A percentile compares a stretch with the other conserved stretches of the same genome.
These are phyloP conservation scores for Leccinellum luteum DNA, from an alignment of 768 basidiomycete genomes.

Conservation along the genomic window DNA sequence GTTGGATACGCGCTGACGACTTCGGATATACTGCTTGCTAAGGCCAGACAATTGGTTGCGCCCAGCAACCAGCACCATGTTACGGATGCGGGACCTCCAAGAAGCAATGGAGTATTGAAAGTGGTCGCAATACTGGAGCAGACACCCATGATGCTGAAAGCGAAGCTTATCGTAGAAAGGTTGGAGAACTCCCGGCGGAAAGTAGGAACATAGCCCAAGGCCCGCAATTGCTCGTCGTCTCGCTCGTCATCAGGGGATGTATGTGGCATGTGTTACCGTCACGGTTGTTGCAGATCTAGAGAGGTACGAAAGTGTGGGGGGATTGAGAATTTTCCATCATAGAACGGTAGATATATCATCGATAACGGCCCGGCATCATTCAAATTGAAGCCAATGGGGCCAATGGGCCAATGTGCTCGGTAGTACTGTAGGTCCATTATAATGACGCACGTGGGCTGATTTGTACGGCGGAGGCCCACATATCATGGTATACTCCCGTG, in stretches of 20 bases:
- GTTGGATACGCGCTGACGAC: conserved; percentile 33
- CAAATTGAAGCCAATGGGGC: no score
- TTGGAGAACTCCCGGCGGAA: conserved; percentile 46
- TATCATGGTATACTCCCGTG: no score
- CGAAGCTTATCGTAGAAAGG: conserved; percentile 34
- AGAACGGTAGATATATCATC: no score
- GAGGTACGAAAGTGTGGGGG: no score
- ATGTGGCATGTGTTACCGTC: no score
- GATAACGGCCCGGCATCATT: no score
- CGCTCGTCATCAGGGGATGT: neutral
- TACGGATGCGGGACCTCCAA: conserved; percentile 36
- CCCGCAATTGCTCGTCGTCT: conserved; percentile 25
- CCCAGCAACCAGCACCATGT: conserved; percentile 38
- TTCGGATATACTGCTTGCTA: conserved; percentile 31
- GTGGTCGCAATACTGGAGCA: conserved; percentile 38
- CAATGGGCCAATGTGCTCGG: no score
- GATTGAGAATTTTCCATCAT: no score
- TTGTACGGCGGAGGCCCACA: no score
- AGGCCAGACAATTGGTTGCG: conserved; percentile 24
- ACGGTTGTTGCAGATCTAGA: no score
- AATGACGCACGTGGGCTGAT: no score
- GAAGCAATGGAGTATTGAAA: conserved; percentile 37
- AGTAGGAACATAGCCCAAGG: conserved; percentile 30
- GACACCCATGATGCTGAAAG: conserved; percentile 36
- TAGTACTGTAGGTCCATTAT: no score